A percentile compares a stretch with the other conserved stretches of the same genome.
These are phyloP conservation scores for Ustulina deusta DNA, from an alignment of 2,329 filamentous ascomycete genomes.

Conservation along the genomic window DNA sequence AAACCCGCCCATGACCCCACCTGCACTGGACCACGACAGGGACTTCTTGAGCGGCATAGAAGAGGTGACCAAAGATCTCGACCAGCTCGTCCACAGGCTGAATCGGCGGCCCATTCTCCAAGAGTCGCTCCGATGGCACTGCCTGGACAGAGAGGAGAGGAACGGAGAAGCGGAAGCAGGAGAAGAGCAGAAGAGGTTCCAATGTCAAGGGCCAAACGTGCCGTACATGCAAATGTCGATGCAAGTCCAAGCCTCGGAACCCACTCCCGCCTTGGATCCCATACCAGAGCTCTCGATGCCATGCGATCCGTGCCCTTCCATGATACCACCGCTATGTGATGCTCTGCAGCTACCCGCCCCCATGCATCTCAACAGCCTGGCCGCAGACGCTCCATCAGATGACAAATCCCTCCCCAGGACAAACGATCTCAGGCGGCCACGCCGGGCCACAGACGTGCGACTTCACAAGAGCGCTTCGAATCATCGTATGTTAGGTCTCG, in stretches of 20 bases:
- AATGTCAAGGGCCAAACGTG: conserved; percentile 1
- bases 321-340: conserved; percentile 22
- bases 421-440: conserved; percentile 26
- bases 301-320: conserved; percentile 29
- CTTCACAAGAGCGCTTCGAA: conserved; percentile 40
- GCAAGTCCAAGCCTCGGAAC: conserved; percentile 31
- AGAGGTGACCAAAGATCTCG: conserved; percentile 29
- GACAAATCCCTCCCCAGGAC: conserved; percentile 11
- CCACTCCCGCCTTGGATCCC: conserved; percentile 30
- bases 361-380: conserved; percentile 2
- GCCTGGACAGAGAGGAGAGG: conserved; percentile 1
- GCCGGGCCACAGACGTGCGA: conserved; percentile 35
- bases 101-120: conserved; percentile 35
- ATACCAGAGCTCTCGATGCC: conserved; percentile 28
- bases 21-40: conserved; percentile 23
- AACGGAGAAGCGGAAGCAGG: conserved; percentile 1
- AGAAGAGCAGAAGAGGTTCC: not conserved
- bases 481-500: conserved; percentile 41
- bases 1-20: conserved; percentile 23
- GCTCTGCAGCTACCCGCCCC: conserved; percentile 23
- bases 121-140: conserved; percentile 33
- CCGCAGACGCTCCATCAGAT: not conserved
- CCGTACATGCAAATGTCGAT: conserved; percentile 4
- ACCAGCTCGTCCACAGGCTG: conserved; percentile 31
- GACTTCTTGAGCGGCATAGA: not conserved